phyloP scores from a whole-genome alignment of 129 eudicot species.

The Flaveria robusta region DNA sequence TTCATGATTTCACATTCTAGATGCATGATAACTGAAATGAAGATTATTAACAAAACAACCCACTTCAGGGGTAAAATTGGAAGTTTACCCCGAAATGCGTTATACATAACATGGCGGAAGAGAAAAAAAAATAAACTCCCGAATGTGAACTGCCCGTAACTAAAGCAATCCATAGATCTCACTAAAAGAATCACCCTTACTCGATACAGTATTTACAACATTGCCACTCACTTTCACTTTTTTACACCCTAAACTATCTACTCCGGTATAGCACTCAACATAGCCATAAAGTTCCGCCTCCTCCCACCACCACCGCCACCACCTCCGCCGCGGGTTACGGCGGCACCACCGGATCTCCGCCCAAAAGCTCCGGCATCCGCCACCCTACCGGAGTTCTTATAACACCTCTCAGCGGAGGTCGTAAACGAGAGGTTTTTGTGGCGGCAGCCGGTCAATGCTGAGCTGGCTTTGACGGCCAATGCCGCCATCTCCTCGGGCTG shows the following conservation, averaged over 20 bases:
- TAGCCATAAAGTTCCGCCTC: conserved; percentile 44
- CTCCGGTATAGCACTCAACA: conserved; percentile 78
- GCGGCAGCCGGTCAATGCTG: conserved; percentile 73
- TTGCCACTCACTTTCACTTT: not conserved
- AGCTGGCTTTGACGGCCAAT: conserved; percentile 89
- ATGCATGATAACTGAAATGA: not conserved
- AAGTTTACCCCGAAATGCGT: conserved; percentile 15
- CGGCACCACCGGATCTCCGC: conserved; percentile 36
- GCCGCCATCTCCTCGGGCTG: conserved; percentile 96
- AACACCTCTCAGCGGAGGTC: conserved; percentile 37
- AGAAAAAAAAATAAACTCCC: conserved; percentile 29
- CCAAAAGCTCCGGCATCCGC: conserved; percentile 43
- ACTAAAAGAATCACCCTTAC: conserved; percentile 31
- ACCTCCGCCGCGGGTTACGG: conserved; percentile 4
- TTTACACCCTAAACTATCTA: conserved; percentile 18
- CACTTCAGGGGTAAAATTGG: conserved; percentile 36
- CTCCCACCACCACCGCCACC: conserved; percentile 43
- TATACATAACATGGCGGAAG: conserved; percentile 9
- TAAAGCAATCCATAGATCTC: conserved; percentile 39
- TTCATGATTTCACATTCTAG: no score
- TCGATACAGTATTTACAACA: conserved; percentile 43
- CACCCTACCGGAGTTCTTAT: conserved; percentile 41
- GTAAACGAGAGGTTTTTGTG: conserved; percentile 41
- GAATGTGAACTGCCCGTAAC: conserved; percentile 41
- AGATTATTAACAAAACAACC: conserved; percentile 22